Base-by-base conservation (phyloP, 306 rosid species). In the Pterocarpus macrocarpus region DNA sequence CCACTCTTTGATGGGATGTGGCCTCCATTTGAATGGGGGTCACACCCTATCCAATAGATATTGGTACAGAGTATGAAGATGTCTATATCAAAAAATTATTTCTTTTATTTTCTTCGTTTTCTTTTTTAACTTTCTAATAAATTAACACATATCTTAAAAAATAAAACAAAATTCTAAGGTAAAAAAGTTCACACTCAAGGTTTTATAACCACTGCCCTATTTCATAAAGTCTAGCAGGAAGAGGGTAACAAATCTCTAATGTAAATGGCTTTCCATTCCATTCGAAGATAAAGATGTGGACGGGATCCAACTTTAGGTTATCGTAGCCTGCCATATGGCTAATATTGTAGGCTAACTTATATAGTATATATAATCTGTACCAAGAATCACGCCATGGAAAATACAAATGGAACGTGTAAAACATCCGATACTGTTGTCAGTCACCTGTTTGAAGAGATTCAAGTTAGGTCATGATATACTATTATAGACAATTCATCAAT, bases 361-460 rank as follows among this genome's bases (percentile, higher is more conserved):
- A 34, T 62, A 22, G 53, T 58, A 67, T 13, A n/a, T 39, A 75
- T 49, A 30, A 52, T 70, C 38, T 71, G 47, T 44, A 12, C 75
- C 83, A 56, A 72, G 55, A 77, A 78, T 72, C 80, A 72, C 49
- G 71, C 66, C 64, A 53, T 30, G 47, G 66, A 77, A 73, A 73
- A 11, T 49, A 73, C 68, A 66, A 73, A 49, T 57, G 70, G 69
- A 52, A 82, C 50, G 76, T 65, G 45, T 64, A 64, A 61, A 15
- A 43, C 64, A 77, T 64, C 80, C 32, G 4, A 64, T 57, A 50
- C 61, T 32, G 12, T 55, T 59, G 65, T 68, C 59, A n/a, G 81
- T 78, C 53, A 47, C 55, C 30, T 50, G 15, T 79, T 79, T 73
- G 76, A 57, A 83, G 83, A 83, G 73, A 84, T 84, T 77, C 62